Percentiles rank a stretch among this genome's conserved stretches.
phyloP scores from a whole-genome alignment of 495 filamentous ascomycete species.

The Tuber calosporum region DNA sequence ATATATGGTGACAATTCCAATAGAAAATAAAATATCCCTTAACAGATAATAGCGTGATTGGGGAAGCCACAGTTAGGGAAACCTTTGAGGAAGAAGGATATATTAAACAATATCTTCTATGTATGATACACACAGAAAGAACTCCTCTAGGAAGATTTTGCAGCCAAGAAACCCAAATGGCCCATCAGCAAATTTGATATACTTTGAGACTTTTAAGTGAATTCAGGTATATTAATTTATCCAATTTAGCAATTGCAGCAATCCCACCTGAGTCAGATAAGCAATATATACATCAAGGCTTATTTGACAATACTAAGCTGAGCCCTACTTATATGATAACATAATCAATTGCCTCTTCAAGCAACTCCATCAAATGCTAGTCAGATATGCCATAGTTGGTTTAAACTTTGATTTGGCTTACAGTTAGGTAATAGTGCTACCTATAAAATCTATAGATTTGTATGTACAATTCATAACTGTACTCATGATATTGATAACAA shows the following conservation, averaged over 20 bases:
- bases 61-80: slow-evolving; percentile 3
- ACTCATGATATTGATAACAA: too few relatives aligned
- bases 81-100: neutral
- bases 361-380: neutral
- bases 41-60: slow-evolving; percentile 12
- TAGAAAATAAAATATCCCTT: slow-evolving; percentile 12
- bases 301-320: slow-evolving; percentile 2
- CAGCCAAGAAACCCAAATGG: neutral
- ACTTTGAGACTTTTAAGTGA: too few relatives aligned
- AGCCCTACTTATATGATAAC: slow-evolving; percentile 4
- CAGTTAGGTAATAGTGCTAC: too few relatives aligned
- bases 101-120: slow-evolving; percentile 9
- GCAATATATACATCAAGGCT: neutral
- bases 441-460: too few relatives aligned
- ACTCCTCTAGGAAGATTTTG: neutral
- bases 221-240: too few relatives aligned
- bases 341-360: slow-evolving; percentile 12
- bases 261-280: neutral
- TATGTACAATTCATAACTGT: too few relatives aligned
- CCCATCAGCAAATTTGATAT: neutral
- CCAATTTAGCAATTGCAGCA: too few relatives aligned
- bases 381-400: too few relatives aligned
- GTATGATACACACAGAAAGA: slow-evolving; percentile 7
- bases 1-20: neutral
- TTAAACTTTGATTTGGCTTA: too few relatives aligned